Percentiles rank a stretch among this genome's conserved stretches.
These are phyloP conservation scores for Zymoseptoria pseudotritici DNA, from an alignment of 2,329 filamentous ascomycete species.

Conservation along the genomic window DNA sequence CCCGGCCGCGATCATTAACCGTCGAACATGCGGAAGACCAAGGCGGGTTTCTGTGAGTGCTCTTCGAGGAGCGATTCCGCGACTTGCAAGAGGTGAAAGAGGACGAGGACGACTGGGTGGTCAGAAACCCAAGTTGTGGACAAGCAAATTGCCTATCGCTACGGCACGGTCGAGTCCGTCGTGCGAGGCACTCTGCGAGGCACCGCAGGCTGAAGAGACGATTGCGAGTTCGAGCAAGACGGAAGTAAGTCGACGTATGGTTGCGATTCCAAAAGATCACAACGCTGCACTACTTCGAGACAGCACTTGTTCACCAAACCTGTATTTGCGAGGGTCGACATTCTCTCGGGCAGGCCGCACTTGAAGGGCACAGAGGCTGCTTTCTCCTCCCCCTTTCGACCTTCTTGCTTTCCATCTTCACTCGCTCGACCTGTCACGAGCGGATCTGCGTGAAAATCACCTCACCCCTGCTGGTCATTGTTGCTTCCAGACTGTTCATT, in stretches of 20 bases:
- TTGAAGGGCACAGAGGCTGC: neutral
- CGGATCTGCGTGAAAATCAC: neutral
- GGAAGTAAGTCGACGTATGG: neutral
- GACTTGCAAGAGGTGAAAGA: neutral
- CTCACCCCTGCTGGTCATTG: neutral
- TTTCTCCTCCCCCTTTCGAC: neutral
- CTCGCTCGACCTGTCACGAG: neutral
- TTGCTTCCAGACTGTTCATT: neutral
- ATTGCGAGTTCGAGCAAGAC: neutral
- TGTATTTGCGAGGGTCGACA: neutral
- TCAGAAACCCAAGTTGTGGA: neutral
- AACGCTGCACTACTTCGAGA: neutral
- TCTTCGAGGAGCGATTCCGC: neutral
- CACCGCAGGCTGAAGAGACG: neutral
- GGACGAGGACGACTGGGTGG: neutral
- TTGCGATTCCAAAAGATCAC: neutral
- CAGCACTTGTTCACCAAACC: neutral
- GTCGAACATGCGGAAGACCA: neutral
- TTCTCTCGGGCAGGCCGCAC: neutral
- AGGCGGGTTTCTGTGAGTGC: neutral
- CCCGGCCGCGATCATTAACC: neutral
- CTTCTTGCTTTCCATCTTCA: neutral
- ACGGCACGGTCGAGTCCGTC: neutral
- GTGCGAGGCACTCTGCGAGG: neutral
- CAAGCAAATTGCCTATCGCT: neutral